A percentile compares a stretch with the other conserved stretches of the same genome.
Evolutionary conservation across 1,284 basidiomycete genomes (phyloP).

Genomic region (Heliocybe sulcata): DNA sequence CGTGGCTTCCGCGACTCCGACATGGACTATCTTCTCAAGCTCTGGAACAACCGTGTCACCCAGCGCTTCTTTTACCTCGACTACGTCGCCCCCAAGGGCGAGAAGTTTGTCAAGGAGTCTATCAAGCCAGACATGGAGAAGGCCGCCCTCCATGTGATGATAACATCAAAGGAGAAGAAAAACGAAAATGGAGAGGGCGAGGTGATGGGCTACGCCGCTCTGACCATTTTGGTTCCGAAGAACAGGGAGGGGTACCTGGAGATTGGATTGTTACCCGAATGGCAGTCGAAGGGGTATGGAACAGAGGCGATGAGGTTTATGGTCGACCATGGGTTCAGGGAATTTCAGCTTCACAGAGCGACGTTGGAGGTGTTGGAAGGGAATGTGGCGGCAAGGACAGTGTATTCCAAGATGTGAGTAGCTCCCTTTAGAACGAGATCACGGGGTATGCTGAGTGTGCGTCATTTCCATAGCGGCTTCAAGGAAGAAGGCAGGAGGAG

Average conservation of each 20-base stretch:
- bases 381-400: conserved; percentile 21
- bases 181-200: background rate
- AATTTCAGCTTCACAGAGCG: conserved; percentile 25
- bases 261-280: conserved; percentile 20
- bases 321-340: conserved; percentile 24
- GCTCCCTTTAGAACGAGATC: background rate
- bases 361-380: conserved; percentile 20
- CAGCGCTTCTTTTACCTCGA: background rate
- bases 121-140: background rate
- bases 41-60: background rate
- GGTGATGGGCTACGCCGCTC: background rate
- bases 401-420: conserved; percentile 28
- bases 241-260: conserved; percentile 24
- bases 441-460: background rate
- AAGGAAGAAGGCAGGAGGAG: conserved; percentile 14
- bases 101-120: background rate
- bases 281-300: conserved; percentile 26
- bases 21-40: background rate
- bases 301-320: conserved; percentile 24
- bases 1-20: background rate
- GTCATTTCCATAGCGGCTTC: conserved; percentile 6
- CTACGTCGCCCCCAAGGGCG: background rate
- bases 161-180: background rate
- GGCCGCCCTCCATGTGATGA: background rate
- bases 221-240: background rate